Base-by-base conservation (phyloP, 257 asterid species). In the Lycium barbarum region DNA sequence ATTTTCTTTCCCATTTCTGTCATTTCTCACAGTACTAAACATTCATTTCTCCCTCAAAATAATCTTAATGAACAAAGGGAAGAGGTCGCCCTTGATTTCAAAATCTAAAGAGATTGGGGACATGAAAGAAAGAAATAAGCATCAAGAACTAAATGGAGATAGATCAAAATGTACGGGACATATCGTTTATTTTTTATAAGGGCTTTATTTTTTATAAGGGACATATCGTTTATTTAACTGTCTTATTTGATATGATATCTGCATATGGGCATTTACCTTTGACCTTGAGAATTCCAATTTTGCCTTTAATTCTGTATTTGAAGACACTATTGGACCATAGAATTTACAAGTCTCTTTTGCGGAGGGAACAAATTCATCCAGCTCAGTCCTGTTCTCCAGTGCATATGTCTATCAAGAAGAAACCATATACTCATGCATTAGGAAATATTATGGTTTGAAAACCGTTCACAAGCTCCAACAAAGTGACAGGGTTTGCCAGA, bases 371-470 rank as follows among this genome's bases (percentile, higher is more conserved):
- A 63, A 71, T 80, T 90, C 91, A 67, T 89, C 92, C 68, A 85
- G 85, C 82, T 89, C 91, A 33, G 35, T 85, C 86, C 66, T 83
- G 86, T 84, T 88, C 87, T 90, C 92, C 33, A 85, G 79, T 51
- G 89, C 86, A 87, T 84, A 91, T 80, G 93, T 88, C 99, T 96
- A 92, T 67, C 57, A 86, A 83, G 67, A 86, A 33, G 73, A 85
- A 33, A 45, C 59, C 67, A 33, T 33, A 84, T 6, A 59, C 63
- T 20, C 65, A 65, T 63, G 58, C 85, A 59, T 54, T 5, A 71
- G 70, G 33, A 26, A 26, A 26, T 26, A 26, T 26, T 26, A 26
- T 26, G 33, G 33, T 26, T 26, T 26, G 33, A 63, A 53, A 76
- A 80, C 40, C 47, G 33, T 61, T 47, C 22, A 35, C 74, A 12